Evolutionary conservation across 2,329 filamentous ascomycete genomes (phyloP), one percentile per base, ranked within the genome.

Genomic region (Colletotrichum orchidophilum): DNA sequence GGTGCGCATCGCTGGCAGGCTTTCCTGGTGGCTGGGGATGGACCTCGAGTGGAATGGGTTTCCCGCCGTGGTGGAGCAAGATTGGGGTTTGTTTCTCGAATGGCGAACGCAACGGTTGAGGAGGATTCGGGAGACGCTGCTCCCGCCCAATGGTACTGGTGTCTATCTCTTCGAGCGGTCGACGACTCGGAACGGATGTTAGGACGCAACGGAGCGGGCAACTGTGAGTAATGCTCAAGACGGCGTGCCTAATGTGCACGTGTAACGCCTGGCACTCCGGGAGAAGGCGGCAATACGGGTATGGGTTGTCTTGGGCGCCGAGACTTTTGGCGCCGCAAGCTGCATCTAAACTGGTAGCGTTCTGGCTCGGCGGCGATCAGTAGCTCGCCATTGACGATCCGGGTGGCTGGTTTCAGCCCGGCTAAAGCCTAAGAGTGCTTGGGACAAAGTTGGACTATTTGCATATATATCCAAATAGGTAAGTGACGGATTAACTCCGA

Each of bases 1-100:
- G 63, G n/a, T 35, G 39, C 29, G 26, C 57, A 50, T 67, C n/a
- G 49, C 26, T 68, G 59, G 53, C 42, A 69, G 52, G 39, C 63
- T 68, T 46, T 55, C 39, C 42, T n/a, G 26, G 68, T 71, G 68
- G 68, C 62, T 67, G 64, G 64, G 58, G 39, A 68, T 21, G 59
- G 46, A 46, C 42, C 26, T 58, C 35, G 53, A n/a, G 53, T 70
- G 64, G 69, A 63, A 61, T 54, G 39, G 57, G 57, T 35, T 59
- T 63, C 42, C 67, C 64, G 58, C 63, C 58, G 53, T 54, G 58
- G 63, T 67, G 67, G 67, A 54, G 63, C 26, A 24, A 55, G 55
- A 39, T 27, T 15, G 49, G 63, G 50, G 33, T 39, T 49, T 35
- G 46, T 53, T 35, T 39, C 66, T 64, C 35, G 31, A 58, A 49